A percentile compares a stretch with the other conserved stretches of the same genome.
Conservation (phyloP, 805 yeast genomes). For the Starmerella scarabaei region DNA sequence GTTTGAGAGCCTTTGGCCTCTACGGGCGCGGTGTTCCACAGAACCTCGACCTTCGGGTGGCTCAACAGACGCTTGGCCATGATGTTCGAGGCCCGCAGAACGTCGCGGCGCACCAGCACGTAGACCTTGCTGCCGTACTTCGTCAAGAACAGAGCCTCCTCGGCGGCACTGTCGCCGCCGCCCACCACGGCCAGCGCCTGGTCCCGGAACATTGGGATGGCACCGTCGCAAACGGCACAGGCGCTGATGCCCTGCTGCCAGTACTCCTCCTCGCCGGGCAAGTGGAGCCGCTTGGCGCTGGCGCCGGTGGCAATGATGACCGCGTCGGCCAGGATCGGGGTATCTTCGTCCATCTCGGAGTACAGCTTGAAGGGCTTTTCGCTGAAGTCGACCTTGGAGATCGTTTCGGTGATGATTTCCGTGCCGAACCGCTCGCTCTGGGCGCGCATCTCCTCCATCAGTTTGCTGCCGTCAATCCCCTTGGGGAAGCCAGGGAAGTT, state of each 20-base stretch:
- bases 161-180: slow-evolving; percentile 99
- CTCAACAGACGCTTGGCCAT: slow-evolving; percentile 87
- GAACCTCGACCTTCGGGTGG: slow-evolving; percentile 80
- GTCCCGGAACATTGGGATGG: slow-evolving; percentile 96
- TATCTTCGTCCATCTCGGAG: slow-evolving; percentile 92
- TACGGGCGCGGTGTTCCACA: slow-evolving; percentile 70
- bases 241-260: slow-evolving; percentile 99
- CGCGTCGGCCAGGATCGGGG: slow-evolving; percentile 77
- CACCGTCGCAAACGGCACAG: slow-evolving; percentile 99
- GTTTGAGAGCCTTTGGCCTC: slow-evolving; percentile 90
- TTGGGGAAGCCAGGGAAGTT: slow-evolving; percentile 98
- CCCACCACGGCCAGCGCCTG: slow-evolving; percentile 96
- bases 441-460: slow-evolving; percentile 88
- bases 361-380: slow-evolving; percentile 88
- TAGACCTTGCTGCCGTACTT: slow-evolving; percentile 95
- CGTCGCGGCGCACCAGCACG: slow-evolving; percentile 87
- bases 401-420: slow-evolving; percentile 86
- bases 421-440: slow-evolving; percentile 87
- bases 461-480: slow-evolving; percentile 72
- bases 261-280: slow-evolving; percentile 94
- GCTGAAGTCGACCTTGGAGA: slow-evolving; percentile 81
- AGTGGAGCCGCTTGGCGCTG: slow-evolving; percentile 81
- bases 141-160: slow-evolving; percentile 93
- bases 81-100: slow-evolving; percentile 85
- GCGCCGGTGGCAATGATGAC: slow-evolving; percentile 96